phyloP scores from a whole-genome alignment of 208 protist species.

The Crithidia brevicula region DNA sequence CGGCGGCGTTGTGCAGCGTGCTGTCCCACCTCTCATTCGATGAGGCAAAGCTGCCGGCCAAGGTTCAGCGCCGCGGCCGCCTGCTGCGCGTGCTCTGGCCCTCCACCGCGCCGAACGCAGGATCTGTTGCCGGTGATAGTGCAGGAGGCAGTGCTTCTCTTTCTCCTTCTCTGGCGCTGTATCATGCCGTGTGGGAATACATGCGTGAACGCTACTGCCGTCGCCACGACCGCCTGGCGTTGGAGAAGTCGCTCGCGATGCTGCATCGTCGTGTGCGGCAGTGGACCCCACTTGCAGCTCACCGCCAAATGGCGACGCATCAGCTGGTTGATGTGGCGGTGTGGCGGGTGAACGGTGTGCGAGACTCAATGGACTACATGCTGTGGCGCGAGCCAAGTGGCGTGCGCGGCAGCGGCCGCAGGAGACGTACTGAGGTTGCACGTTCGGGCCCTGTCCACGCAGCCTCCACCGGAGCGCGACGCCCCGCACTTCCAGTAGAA shows the following conservation, averaged over 20 bases:
- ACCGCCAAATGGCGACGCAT: slow-evolving; percentile 25
- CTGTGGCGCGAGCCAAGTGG: slow-evolving; percentile 50
- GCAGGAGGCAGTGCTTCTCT: background rate
- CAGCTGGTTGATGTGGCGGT: slow-evolving; percentile 24
- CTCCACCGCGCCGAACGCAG: background rate
- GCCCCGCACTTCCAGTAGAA: slow-evolving; percentile 43
- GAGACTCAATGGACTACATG: slow-evolving; percentile 38
- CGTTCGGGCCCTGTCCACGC: too few relatives aligned
- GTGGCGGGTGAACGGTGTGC: slow-evolving; percentile 23
- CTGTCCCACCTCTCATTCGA: slow-evolving; percentile 6
- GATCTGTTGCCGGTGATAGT: too few relatives aligned
- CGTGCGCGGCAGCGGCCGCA: background rate
- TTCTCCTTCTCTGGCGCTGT: slow-evolving; percentile 26
- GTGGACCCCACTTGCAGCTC: slow-evolving; percentile 70
- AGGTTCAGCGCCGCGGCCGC: slow-evolving; percentile 66
- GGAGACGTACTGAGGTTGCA: too few relatives aligned
- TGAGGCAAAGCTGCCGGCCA: slow-evolving; percentile 35
- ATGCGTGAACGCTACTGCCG: slow-evolving; percentile 57
- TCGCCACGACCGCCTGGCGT: slow-evolving; percentile 59
- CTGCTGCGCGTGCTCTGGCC: slow-evolving; percentile 70
- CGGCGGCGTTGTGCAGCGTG: slow-evolving; percentile 19
- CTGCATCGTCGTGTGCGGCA: slow-evolving; percentile 44
- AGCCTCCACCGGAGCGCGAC: background rate
- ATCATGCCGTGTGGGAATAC: slow-evolving; percentile 70
- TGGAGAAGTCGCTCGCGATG: slow-evolving; percentile 50